Percentiles rank a stretch among this genome's conserved stretches.
Conservation (phyloP, 768 basidiomycete species). For the Kwoniella mangroviensis region DNA sequence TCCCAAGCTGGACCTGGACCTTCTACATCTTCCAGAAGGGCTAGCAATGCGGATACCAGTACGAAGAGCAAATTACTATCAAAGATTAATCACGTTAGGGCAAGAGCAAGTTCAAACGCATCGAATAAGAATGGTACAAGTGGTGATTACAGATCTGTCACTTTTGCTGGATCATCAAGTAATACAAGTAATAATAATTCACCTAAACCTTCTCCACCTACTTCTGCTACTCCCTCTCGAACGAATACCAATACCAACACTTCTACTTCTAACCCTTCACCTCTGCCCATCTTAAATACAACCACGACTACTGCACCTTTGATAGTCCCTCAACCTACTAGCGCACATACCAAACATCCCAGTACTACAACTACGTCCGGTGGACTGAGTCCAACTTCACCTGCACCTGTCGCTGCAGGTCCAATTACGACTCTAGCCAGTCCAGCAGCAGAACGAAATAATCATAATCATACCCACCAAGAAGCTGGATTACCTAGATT, state of each 20-base stretch:
- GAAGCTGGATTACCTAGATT: slow-evolving; percentile 31
- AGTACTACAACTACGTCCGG: slow-evolving; percentile 5
- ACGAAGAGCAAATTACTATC: slow-evolving; percentile 32
- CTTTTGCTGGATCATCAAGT: slow-evolving; percentile 13
- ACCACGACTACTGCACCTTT: neutral
- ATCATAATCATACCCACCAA: neutral
- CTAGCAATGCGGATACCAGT: slow-evolving; percentile 7
- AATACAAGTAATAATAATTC: slow-evolving; percentile 3
- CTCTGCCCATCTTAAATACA: neutral
- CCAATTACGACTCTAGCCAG: slow-evolving; percentile 37
- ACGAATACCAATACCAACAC: neutral
- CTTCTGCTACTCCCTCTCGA: slow-evolving; percentile 12
- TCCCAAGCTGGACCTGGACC: slow-evolving; percentile 13
- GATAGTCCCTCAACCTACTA: slow-evolving; percentile 2
- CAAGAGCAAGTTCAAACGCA: slow-evolving; percentile 23
- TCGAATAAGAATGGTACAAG: slow-evolving; percentile 10
- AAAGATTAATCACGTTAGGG: slow-evolving; percentile 32
- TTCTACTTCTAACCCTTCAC: slow-evolving; percentile 3
- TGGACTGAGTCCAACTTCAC: slow-evolving; percentile 24
- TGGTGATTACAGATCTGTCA: slow-evolving; percentile 20
- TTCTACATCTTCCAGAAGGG: slow-evolving; percentile 14
- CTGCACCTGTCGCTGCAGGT: slow-evolving; percentile 28
- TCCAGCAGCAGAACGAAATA: slow-evolving; percentile 8
- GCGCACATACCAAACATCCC: neutral
- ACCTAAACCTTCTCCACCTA: slow-evolving; percentile 11